These are phyloP conservation scores for Geosiphon pyriformis DNA, from an alignment of 192 early-diverging fungal genomes.

Conservation along the genomic window DNA sequence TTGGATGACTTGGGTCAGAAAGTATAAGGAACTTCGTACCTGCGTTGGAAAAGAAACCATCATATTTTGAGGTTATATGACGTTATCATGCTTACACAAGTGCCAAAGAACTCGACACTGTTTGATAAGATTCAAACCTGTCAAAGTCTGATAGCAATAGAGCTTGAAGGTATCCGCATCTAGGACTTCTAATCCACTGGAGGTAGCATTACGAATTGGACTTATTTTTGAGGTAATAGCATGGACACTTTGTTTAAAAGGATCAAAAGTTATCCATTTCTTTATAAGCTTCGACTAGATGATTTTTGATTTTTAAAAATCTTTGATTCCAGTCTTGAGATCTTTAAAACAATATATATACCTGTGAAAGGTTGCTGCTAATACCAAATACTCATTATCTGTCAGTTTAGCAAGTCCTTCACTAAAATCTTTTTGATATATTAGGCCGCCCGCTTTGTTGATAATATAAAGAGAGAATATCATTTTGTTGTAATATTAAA, in stretches of 20 bases:
- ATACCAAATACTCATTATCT: conserved; percentile 94
- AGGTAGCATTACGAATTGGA: conserved; percentile 60
- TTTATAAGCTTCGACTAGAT: no score
- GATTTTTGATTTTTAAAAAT: no score
- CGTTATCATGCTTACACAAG: no score
- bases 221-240: conserved; percentile 92
- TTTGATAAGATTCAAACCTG: conserved; percentile 71
- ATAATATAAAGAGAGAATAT: conserved; percentile 80
- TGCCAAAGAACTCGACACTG: no score
- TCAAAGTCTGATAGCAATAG: conserved; percentile 89
- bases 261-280: no score
- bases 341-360: conserved; percentile 31
- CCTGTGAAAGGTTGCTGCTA: conserved; percentile 97
- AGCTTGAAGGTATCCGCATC: conserved; percentile 89
- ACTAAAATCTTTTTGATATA: conserved; percentile 89
- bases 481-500: conserved; percentile 53
- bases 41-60: conserved; percentile 24
- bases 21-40: conserved; percentile 94
- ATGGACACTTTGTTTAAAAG: conserved; percentile 93
- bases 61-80: no score
- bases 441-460: conserved; percentile 89
- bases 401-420: conserved; percentile 77
- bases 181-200: conserved; percentile 85
- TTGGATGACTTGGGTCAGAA: conserved; percentile 72
- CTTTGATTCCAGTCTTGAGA: conserved; percentile 10